Base-by-base conservation (phyloP, 371 early-diverging fungal genomes). In the Rhizomucor pusillus region DNA sequence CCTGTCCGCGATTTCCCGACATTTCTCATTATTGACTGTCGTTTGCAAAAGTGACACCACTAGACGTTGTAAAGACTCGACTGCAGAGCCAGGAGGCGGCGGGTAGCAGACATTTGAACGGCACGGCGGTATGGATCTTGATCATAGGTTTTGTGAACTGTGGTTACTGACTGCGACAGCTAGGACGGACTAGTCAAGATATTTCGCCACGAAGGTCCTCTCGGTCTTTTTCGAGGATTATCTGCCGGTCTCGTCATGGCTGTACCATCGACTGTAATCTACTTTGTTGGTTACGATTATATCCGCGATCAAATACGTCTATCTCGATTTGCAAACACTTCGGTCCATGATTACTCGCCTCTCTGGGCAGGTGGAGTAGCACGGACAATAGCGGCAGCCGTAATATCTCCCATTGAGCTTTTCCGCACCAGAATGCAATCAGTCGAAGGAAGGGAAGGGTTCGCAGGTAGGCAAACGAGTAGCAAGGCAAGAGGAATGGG, bases 221-320 rank as follows among this genome's bases (percentile, higher is more conserved):
- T 75, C 5, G 82, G 82, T 5, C 75, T 98, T 35, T 98, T 95
- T 94, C 75, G 91, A 54, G 97, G 98, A 0, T 76, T 98, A 25
- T 77, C 87, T 7, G 93, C 97, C 3, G 90, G 95, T 1, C 67
- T 98, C 57, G 73, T 87, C 18, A 93, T 95, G 86, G 88, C 94
- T 9, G 77, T 94, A 3, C 98, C 98, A 1, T 84, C 97, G 3
- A 97, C 95, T 0, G 87, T 93, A 18, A 88, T 95, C 25, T 98
- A 98, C 65, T 97, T 92, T 79, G 88, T 93, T 0, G 97, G 97
- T 3, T 98, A 97, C 64, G 98, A 98, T 65, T 73, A 85, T 49
- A 71, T 95, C 24, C 79, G 91, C 47, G 90, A 89, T 57, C 52
- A 41, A n/a, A 55, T 47, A 18, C 35, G 29, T 18, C 55, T 43